phyloP scores from a whole-genome alignment of 73 alveolate genomes.

The Effrenium voratum region DNA sequence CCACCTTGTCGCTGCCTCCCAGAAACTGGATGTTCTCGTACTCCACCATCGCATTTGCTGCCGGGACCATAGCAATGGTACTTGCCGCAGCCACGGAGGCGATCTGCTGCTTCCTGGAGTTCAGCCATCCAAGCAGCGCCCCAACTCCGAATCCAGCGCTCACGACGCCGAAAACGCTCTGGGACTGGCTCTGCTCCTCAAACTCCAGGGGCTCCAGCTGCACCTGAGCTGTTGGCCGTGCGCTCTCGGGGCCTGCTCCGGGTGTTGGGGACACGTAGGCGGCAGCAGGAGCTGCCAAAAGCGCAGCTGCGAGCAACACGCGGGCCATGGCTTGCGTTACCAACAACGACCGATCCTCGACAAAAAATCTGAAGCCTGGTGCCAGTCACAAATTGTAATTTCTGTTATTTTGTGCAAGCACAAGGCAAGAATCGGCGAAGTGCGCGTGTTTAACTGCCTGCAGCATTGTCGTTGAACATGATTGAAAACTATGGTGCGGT shows the following conservation, averaged over 20 bases:
- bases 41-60: constrained; percentile 91
- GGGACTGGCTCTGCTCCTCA: constrained; percentile 64
- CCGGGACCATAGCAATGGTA: constrained; percentile 63
- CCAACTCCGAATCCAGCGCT: constrained; percentile 89
- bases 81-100: constrained; percentile 87
- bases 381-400: too few relatives aligned
- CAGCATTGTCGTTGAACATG: too few relatives aligned
- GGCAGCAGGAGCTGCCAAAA: constrained; percentile 39
- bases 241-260: constrained; percentile 41
- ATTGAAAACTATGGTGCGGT: neutral
- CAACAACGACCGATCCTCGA: too few relatives aligned
- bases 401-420: too few relatives aligned
- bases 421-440: too few relatives aligned
- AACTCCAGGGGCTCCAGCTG: constrained; percentile 60
- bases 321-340: constrained; percentile 87
- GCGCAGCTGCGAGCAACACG: constrained; percentile 54
- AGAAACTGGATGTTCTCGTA: constrained; percentile 46
- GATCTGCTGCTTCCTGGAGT: constrained; percentile 41
- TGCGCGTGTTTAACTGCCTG: too few relatives aligned
- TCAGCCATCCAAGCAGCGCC: constrained; percentile 91
- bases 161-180: constrained; percentile 65
- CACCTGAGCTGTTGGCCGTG: constrained; percentile 23
- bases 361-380: too few relatives aligned
- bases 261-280: constrained; percentile 70
- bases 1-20: constrained; percentile 85